A percentile compares a stretch with the other conserved stretches of the same genome.
These are phyloP conservation scores for Aspergillus nanangensis DNA, from an alignment of 495 filamentous ascomycete genomes.

Conservation along the genomic window DNA sequence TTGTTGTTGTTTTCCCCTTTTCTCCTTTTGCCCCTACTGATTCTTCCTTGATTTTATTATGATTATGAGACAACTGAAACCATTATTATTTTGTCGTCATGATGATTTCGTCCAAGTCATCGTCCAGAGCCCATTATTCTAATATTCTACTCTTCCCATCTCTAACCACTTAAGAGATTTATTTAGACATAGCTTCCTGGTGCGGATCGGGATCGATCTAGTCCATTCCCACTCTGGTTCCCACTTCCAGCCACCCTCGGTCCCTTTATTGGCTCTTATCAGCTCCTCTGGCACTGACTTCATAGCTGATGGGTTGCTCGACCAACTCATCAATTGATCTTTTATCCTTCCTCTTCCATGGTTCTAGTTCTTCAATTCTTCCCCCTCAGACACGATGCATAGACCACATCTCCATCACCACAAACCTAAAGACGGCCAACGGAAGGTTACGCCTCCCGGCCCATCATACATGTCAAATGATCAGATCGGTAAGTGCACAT, in stretches of 20 bases:
- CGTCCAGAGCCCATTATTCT: background rate
- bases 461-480: conserved; percentile 82
- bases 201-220: conserved; percentile 11
- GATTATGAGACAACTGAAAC: too few relatives aligned
- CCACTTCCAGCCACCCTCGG: conserved; percentile 15
- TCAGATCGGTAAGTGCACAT: conserved; percentile 68
- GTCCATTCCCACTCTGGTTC: conserved; percentile 7
- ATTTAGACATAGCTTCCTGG: too few relatives aligned
- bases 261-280: conserved; percentile 16
- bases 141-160: background rate
- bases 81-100: too few relatives aligned
- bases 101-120: too few relatives aligned
- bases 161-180: too few relatives aligned
- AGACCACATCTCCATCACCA: conserved; percentile 24
- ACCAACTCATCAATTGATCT: conserved; percentile 11
- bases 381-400: conserved; percentile 27
- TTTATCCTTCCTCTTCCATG: conserved; percentile 11
- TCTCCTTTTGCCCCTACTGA: background rate
- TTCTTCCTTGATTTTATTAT: too few relatives aligned
- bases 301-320: too few relatives aligned
- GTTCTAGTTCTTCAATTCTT: conserved; percentile 9
- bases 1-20: conserved; percentile 2
- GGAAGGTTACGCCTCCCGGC: conserved; percentile 67
- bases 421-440: conserved; percentile 35
- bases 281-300: conserved; percentile 10